These are phyloP conservation scores for Cynara cardunculus DNA, from an alignment of 129 eudicot species.

Conservation along the genomic window DNA sequence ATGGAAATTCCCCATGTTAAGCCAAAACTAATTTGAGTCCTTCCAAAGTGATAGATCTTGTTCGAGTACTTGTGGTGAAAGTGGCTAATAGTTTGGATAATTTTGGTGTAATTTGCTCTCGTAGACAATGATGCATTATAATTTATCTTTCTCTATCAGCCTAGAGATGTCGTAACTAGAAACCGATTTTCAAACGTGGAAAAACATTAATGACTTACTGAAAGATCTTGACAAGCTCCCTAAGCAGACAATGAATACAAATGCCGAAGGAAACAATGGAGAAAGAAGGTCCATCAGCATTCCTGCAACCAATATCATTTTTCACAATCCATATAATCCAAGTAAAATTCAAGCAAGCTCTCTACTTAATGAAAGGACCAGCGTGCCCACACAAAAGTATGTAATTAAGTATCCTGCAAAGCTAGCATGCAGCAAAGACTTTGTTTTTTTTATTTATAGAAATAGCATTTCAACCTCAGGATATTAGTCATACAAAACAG, in stretches of 20 bases:
- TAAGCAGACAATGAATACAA: conserved; percentile 79
- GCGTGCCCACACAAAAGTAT: not conserved
- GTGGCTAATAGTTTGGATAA: not conserved
- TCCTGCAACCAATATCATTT: conserved; percentile 49
- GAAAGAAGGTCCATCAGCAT: conserved; percentile 99
- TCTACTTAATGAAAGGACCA: conserved; percentile 5
- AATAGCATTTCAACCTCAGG: not conserved
- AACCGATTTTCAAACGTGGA: not conserved
- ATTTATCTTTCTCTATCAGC: not conserved
- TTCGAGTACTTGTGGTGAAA: not conserved
- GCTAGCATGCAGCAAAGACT: not conserved
- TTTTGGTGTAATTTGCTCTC: conserved; percentile 1
- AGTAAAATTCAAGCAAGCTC: conserved; percentile 5
- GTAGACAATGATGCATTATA: not conserved
- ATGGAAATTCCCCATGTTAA: not conserved
- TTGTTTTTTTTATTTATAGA: not conserved
- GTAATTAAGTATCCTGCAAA: not conserved
- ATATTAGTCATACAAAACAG: conserved; percentile 3
- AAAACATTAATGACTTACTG: conserved; percentile 58
- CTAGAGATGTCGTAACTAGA: not conserved
- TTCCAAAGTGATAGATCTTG: not conserved
- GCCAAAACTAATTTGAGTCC: not conserved
- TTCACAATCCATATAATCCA: conserved; percentile 3
- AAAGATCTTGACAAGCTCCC: conserved; percentile 99
- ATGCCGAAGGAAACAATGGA: conserved; percentile 94